Evolutionary conservation across 2,329 filamentous ascomycete species (phyloP), one percentile per base, ranked within the genome.

Genomic region (Aspergillus aculeatus): DNA sequence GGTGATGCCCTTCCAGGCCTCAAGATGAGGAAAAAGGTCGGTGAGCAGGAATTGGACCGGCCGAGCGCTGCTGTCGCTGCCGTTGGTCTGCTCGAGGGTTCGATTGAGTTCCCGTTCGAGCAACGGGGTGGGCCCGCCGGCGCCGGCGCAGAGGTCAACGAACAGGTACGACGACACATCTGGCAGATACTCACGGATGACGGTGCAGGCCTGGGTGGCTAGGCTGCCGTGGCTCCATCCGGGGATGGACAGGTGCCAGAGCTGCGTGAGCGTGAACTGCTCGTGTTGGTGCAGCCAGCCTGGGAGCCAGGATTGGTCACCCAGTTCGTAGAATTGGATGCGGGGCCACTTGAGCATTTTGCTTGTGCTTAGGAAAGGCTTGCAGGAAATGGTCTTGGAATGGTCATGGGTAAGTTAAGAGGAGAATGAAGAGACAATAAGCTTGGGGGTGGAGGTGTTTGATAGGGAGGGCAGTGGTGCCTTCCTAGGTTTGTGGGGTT

Each of bases 141-240:
- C 87, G 54, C 90, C 90, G 2, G 89, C 87, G 72, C 89, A 91
- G 74, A 92, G 90, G 76, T 93, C 90, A 62, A 92, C 82, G 66
- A 89, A 86, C 19, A 83, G 86, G 73, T 89, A 86, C 2, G 78
- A 73, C 19, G 79, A 75, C 1, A 85, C 76, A 26, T 77, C 69
- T 5, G 69, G 61, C 38, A 80, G 79, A 14, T 89, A 44, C 11
- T 64, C 60, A 9, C 57, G 47, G 38, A 69, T 53, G 14, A 68
- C 55, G 6, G 51, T 58, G 24, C 60, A 58, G 24, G 63, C 63
- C 52, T 62, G 29, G 24, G 63, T 51, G 57, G 66, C 54, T 35
- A 62, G 31, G 50, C 64, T 7, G 54, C 58, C 41, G 50, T 61
- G 59, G 54, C 63, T 68, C 59, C 64, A 65, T 5, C 51, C 26